A percentile compares a stretch with the other conserved stretches of the same genome.
Conservation (phyloP, 495 filamentous ascomycete species). For the Lasiosphaeriaceae sp. region DNA sequence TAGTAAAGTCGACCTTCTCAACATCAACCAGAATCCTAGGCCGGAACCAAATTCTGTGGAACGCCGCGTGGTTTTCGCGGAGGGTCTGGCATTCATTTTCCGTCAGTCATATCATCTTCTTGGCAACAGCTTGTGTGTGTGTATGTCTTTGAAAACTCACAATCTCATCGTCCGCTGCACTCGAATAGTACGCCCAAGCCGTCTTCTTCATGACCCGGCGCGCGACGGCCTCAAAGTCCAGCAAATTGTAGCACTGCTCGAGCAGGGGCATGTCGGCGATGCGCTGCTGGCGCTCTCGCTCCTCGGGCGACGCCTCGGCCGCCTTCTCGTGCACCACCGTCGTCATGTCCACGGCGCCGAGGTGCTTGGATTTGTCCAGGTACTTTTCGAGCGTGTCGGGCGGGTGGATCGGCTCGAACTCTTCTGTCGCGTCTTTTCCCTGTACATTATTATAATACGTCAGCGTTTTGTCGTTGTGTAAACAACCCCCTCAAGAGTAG, state of each 20-base stretch:
- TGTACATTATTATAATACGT: no score
- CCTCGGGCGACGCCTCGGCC: constrained; percentile 69
- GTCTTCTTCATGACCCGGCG: constrained; percentile 86
- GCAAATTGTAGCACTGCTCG: constrained; percentile 87
- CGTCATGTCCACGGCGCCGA: constrained; percentile 86
- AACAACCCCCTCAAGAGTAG: no score
- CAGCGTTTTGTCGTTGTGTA: no score
- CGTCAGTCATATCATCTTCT: background rate
- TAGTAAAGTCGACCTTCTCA: constrained; percentile 76
- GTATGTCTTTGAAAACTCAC: no score
- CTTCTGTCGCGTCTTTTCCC: constrained; percentile 81
- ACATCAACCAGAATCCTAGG: constrained; percentile 83
- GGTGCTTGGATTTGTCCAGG: constrained; percentile 78
- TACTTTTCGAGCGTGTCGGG: constrained; percentile 76
- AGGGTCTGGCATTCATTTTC: constrained; percentile 60
- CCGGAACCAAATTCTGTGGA: constrained; percentile 97
- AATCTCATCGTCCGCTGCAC: constrained; percentile 95
- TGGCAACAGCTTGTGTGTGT: no score
- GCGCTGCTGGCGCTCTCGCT: constrained; percentile 68
- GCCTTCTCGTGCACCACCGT: constrained; percentile 73
- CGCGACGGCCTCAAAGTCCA: constrained; percentile 93
- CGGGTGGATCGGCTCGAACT: constrained; percentile 78
- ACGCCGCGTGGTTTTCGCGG: constrained; percentile 94
- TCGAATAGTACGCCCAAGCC: constrained; percentile 96
- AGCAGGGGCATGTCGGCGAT: constrained; percentile 76